Evolutionary conservation across 805 yeast genomes (phyloP).

Genomic region (Kuraishia molischiana): DNA sequence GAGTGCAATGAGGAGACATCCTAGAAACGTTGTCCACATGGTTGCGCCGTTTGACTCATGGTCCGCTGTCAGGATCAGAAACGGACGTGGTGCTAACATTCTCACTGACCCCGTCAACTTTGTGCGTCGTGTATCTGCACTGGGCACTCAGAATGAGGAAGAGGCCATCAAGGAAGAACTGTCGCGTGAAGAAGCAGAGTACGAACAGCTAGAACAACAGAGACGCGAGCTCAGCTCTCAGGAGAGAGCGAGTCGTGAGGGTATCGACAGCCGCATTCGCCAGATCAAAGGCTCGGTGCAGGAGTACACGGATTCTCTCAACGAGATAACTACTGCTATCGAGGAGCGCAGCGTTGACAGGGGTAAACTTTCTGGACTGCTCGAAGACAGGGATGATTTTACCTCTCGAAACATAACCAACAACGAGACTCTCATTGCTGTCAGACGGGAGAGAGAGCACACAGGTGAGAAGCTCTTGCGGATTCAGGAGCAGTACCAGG

Average conservation of each 20-base stretch:
- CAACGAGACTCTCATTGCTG: neutral
- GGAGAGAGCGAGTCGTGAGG: neutral
- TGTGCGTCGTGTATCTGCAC: neutral
- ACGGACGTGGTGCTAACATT: constrained; percentile 31
- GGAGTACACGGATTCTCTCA: neutral
- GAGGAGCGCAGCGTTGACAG: neutral
- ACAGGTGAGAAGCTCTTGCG: neutral
- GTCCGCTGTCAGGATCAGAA: constrained; percentile 34
- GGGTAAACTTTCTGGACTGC: neutral
- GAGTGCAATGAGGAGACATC: constrained; percentile 22
- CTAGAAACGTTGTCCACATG: constrained; percentile 30
- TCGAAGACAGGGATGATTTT: neutral
- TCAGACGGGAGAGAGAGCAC: neutral
- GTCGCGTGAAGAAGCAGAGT: neutral
- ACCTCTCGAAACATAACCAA: neutral
- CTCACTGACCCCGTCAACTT: constrained; percentile 40
- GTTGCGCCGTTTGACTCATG: constrained; percentile 29
- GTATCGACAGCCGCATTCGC: neutral
- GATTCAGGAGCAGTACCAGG: neutral
- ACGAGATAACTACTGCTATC: neutral
- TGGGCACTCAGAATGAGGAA: neutral
- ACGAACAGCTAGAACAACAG: neutral
- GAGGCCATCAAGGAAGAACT: neutral
- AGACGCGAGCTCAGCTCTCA: neutral
- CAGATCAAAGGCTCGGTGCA: neutral